Conservation (phyloP, 2,329 filamentous ascomycete species). For the Talaromyces sp. region DNA sequence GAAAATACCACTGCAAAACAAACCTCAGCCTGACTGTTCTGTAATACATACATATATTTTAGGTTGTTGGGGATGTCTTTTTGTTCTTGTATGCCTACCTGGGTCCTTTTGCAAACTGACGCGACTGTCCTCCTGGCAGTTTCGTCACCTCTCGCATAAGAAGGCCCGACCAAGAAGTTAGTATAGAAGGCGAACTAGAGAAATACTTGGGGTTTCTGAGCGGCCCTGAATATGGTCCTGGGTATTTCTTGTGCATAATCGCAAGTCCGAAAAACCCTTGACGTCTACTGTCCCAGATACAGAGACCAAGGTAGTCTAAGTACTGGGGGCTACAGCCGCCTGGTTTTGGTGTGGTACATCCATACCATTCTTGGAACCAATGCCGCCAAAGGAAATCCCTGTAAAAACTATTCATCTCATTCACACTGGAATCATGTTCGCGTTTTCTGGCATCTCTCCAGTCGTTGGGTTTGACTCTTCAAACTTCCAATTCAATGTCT, state of each 20-base stretch:
- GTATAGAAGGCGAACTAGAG: neutral
- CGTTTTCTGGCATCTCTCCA: neutral
- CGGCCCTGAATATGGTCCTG: neutral
- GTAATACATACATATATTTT: neutral
- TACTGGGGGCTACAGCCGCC: neutral
- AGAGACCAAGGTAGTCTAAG: conserved; percentile 3
- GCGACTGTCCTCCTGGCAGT: conserved; percentile 1
- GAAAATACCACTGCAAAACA: neutral
- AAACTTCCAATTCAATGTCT: neutral
- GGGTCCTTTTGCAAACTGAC: neutral
- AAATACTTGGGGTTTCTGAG: neutral
- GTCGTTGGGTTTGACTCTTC: neutral
- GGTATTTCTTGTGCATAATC: neutral
- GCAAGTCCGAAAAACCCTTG: neutral
- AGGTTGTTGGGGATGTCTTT: neutral
- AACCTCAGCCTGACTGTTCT: neutral
- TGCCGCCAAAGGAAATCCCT: neutral
- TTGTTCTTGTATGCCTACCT: neutral
- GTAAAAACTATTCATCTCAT: neutral
- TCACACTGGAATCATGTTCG: neutral
- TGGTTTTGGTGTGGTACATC: neutral
- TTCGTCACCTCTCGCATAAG: neutral
- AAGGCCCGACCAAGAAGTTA: neutral
- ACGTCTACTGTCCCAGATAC: neutral
- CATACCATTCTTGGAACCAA: neutral